These are phyloP conservation scores for Neofusicoccum parvum DNA, from an alignment of 2,329 filamentous ascomycete species.

Conservation along the genomic window DNA sequence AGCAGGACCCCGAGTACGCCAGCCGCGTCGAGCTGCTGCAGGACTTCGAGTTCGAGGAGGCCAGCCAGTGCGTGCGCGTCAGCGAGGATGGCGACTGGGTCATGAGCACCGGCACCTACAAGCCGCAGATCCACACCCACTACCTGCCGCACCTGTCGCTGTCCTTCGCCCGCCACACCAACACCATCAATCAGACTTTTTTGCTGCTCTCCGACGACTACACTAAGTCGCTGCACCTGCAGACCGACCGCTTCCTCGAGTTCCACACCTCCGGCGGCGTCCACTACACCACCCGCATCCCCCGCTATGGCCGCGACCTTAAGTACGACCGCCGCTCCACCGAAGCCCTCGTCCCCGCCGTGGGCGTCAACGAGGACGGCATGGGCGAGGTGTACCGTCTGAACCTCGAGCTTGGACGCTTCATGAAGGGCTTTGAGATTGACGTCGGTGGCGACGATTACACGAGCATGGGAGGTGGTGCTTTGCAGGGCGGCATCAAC, in stretches of 20 bases:
- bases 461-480: conserved; percentile 64
- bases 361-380: conserved; percentile 83
- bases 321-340: conserved; percentile 80
- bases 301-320: conserved; percentile 88
- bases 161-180: conserved; percentile 91
- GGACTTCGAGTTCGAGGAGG: conserved; percentile 97
- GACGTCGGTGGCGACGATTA: conserved; percentile 86
- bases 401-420: conserved; percentile 88
- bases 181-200: conserved; percentile 88
- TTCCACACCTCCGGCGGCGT: conserved; percentile 89
- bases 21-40: conserved; percentile 93
- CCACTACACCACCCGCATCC: conserved; percentile 86
- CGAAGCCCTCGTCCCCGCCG: conserved; percentile 83
- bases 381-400: conserved; percentile 90
- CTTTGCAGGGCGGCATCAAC: conserved; percentile 83
- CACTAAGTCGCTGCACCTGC: conserved; percentile 79
- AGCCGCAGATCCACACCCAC: conserved; percentile 92
- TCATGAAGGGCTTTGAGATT: conserved; percentile 91
- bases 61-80: conserved; percentile 83
- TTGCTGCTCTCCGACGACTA: conserved; percentile 87
- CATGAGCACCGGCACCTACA: conserved; percentile 84
- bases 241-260: conserved; percentile 87
- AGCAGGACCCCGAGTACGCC: conserved; percentile 89
- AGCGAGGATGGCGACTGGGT: conserved; percentile 97
- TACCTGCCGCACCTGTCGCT: conserved; percentile 89